Base-by-base conservation (phyloP, 2,329 filamentous ascomycete species). In the Alternaria sp. region DNA sequence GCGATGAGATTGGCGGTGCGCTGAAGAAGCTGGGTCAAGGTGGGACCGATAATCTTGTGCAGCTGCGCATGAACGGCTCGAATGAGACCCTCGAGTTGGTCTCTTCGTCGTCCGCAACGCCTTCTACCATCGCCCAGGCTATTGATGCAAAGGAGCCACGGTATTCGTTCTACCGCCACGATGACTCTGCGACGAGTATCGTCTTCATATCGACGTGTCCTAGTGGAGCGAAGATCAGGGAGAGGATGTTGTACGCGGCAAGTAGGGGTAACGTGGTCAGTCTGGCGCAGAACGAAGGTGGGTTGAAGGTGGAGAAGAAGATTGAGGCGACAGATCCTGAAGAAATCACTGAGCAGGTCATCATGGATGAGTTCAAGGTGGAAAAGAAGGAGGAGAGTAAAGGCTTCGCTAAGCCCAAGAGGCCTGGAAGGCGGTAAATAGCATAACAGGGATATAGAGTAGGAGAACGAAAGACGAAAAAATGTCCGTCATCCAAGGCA, bases 121-220 rank as follows among this genome's bases (percentile, higher is more conserved):
- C 92, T 24, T 65, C 82, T 22, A 84, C 87, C 34, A 85, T 94
- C 5, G 80, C 85, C 0, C 73, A 78, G 4, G 79, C 80, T 22
- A 92, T 96, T 62, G 89, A 90, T 6, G 66, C 84, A 9, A 84
- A 83, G 20, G 90, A 93, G 76, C 92, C 92, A 5, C 85, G 92
- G 43, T 94, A 92, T 77, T 90, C 89, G 7, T 93, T 95, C 75
- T 95, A 90, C 82, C 85, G 89, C 28, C 91, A 88, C 76, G 85
- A 90, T 72, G 84, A 85, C 42, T 80, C 74, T 3, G 69, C 87
- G 62, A 81, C 83, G 53, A 85, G 82, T 3, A 81, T 94, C 48
- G 83, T 94, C 6, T 95, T 95, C 81, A 88, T 95, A 75, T 94
- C 93, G 80, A 94, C 91, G 6, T 93, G 91, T 76, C 92, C 92